A percentile compares a stretch with the other conserved stretches of the same genome.
These are phyloP conservation scores for Calocera cornea DNA, from an alignment of 768 basidiomycete species.

Conservation along the genomic window DNA sequence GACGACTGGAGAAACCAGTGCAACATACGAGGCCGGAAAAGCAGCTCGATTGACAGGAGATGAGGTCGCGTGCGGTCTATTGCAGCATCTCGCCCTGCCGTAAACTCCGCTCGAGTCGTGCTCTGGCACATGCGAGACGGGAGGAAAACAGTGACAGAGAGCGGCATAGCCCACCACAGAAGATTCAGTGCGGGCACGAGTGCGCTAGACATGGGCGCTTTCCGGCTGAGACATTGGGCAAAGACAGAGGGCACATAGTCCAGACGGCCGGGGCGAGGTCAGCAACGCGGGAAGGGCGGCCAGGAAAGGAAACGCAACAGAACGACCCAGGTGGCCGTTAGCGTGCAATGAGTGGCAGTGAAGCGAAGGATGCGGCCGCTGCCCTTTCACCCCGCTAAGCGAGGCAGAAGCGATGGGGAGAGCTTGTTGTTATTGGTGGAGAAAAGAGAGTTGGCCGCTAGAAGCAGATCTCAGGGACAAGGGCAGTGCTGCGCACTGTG, in stretches of 20 bases:
- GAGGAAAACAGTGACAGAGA: neutral
- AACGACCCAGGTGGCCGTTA: neutral
- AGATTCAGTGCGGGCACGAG: neutral
- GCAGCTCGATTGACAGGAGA: neutral
- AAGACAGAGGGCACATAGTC: neutral
- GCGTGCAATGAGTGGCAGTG: neutral
- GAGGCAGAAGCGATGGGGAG: neutral
- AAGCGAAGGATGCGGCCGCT: neutral
- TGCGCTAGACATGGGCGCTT: neutral
- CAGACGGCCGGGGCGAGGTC: neutral
- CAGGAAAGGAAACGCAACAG: neutral
- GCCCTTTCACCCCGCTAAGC: slow-evolving; percentile 1
- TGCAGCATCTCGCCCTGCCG: neutral
- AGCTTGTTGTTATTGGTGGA: neutral
- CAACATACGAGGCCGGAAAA: neutral
- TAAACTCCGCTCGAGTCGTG: neutral
- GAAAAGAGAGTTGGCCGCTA: neutral
- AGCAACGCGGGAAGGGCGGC: neutral
- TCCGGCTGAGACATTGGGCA: neutral
- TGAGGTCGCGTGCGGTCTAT: slow-evolving; percentile 1
- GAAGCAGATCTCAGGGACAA: neutral
- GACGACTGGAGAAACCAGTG: neutral
- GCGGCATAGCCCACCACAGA: neutral
- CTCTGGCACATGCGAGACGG: neutral
- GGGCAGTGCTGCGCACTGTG: neutral